Conservation (phyloP, 164 flowering plant genomes). For the Litsea cubeba region DNA sequence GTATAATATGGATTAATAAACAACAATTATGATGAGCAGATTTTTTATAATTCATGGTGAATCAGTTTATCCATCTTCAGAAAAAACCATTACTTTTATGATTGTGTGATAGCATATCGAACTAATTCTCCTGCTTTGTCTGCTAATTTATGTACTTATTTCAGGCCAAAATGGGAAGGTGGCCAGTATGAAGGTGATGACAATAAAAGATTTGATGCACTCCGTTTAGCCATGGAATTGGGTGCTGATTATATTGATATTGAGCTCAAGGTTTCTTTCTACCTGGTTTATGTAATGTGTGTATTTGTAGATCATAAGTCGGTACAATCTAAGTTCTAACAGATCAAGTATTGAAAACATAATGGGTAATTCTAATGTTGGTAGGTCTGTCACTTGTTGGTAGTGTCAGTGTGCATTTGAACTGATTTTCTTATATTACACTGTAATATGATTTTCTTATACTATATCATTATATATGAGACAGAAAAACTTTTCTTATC, state of each 20-base stretch:
- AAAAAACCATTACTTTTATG: neutral
- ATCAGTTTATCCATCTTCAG: conserved; percentile 1
- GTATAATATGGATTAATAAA: too few relatives aligned
- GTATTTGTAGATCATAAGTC: too few relatives aligned
- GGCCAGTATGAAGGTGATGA: conserved; percentile 53
- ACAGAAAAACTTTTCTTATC: too few relatives aligned
- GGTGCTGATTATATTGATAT: conserved; percentile 62
- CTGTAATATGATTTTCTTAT: too few relatives aligned
- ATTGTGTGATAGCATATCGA: neutral
- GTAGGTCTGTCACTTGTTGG: neutral
- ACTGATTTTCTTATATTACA: too few relatives aligned
- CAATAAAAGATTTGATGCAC: conserved; percentile 31
- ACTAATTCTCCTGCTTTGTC: neutral
- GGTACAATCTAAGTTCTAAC: neutral
- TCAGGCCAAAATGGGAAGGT: conserved; percentile 45
- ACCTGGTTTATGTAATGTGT: neutral
- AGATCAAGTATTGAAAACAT: neutral
- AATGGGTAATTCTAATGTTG: neutral
- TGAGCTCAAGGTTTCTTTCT: conserved; percentile 45
- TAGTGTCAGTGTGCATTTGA: too few relatives aligned
- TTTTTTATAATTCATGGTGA: neutral
- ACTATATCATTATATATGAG: too few relatives aligned
- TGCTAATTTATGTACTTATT: neutral
- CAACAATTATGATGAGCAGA: neutral
- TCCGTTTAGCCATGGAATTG: conserved; percentile 43